Conservation (phyloP, 2,329 filamentous ascomycete species). For the Talaromyces sp. region DNA sequence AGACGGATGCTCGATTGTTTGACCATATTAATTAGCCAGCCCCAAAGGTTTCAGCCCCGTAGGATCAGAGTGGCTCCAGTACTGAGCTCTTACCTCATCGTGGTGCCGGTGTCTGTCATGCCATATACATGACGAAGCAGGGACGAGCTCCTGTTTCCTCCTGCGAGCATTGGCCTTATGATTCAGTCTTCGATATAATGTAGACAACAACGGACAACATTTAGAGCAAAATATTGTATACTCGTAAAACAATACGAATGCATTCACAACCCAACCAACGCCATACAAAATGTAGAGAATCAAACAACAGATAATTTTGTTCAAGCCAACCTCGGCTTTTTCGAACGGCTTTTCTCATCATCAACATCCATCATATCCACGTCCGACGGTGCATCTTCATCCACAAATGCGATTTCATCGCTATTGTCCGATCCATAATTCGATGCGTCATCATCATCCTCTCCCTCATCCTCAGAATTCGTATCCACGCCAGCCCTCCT, state of each 20-base stretch:
- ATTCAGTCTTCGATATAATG: background rate
- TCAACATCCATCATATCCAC: constrained; percentile 49
- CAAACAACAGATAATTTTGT: background rate
- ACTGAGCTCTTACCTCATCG: background rate
- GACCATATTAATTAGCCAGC: background rate
- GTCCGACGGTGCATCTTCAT: constrained; percentile 27
- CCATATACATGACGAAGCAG: too few species aligned
- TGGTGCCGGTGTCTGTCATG: background rate
- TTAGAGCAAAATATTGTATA: background rate
- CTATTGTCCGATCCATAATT: constrained; percentile 14
- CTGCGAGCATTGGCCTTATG: background rate
- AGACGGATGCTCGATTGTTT: background rate
- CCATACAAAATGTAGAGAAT: constrained; percentile 8
- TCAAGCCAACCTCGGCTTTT: constrained; percentile 15
- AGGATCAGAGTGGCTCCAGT: background rate
- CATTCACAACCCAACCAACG: constrained; percentile 11
- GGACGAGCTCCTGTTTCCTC: too few species aligned
- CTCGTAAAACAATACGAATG: background rate
- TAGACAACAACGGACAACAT: background rate
- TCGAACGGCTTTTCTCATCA: constrained; percentile 15
- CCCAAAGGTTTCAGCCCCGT: background rate
- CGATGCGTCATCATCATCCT: constrained; percentile 15
- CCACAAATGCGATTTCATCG: constrained; percentile 15
- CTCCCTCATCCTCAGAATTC: constrained; percentile 47
- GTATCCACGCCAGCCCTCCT: constrained; percentile 64